Base-by-base conservation (phyloP, 2,329 filamentous ascomycete species). In the Fusarium sp. region DNA sequence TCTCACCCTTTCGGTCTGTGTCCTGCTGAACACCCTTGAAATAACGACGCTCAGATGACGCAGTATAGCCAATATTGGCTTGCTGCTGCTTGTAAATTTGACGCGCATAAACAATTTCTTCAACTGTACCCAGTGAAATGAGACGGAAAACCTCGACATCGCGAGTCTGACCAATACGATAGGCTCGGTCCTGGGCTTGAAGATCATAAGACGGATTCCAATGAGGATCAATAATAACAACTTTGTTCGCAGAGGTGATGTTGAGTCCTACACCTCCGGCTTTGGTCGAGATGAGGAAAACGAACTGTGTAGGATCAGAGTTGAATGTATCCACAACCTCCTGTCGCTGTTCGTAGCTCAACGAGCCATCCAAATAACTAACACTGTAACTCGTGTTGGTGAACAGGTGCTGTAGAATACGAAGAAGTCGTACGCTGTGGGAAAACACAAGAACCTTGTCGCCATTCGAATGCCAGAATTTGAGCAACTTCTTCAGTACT, bases 61-160 rank as follows among this genome's bases (percentile, higher is more conserved):
- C 96, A 33, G 90, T 96, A 78, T 99, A 98, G 1, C 93, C 96
- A 60, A 99, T 98, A 74, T 97, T 98, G 25, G 96, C 95, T 80
- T 98, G 96, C 75, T 99, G 96, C 76, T 99, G 96, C 78, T 99
- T 99, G 84, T 99, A 99, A 39, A 99, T 96, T 74, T 99, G 96
- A 8, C 96, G 87, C 0, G 95, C 96, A 73, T 99, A 99, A 9
- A 98, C 93, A 54, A 97, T 96, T 78, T 99, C 96, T 76, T 99
- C 96, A 17, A 99, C 93, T 0, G 96, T 98, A 1, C 96, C 96
- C 2, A 92, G 89, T 3, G 92, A 95, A 19, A 99, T 89, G 2
- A 99, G 87, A 6, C 96, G 90, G 77, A 97, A 98, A 2, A 98
- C 95, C 76, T 99, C 96, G 0, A 99, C 96, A 74, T 98, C 93